Conservation (phyloP, 1,284 basidiomycete species). For the Leccinum ponderosum region DNA sequence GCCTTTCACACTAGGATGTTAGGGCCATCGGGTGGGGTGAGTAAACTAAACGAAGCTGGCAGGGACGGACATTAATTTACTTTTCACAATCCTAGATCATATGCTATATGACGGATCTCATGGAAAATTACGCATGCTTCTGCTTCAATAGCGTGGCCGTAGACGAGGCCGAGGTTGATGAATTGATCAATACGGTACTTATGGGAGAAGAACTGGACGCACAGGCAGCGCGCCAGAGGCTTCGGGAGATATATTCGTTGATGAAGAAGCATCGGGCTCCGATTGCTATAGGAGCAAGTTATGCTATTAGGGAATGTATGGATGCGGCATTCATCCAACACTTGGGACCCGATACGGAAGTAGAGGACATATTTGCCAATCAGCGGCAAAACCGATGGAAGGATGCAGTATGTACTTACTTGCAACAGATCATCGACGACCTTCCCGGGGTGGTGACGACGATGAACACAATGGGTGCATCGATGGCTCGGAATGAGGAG, state of each 20-base stretch:
- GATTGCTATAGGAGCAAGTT: neutral
- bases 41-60: neutral
- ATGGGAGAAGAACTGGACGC: neutral
- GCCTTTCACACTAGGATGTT: neutral
- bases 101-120: neutral
- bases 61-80: neutral
- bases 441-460: neutral
- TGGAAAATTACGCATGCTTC: neutral
- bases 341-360: neutral
- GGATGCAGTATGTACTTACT: neutral
- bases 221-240: fast-evolving
- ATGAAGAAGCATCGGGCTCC: neutral
- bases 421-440: neutral
- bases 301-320: neutral
- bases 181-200: neutral
- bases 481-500: neutral
- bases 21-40: neutral
- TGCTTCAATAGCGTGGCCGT: neutral
- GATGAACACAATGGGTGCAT: neutral
- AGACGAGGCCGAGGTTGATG: neutral
- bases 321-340: neutral
- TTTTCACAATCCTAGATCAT: neutral
- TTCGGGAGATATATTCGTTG: neutral
- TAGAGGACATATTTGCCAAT: neutral
- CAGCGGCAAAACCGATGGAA: neutral